Percentiles rank a stretch among this genome's conserved stretches.
Evolutionary conservation across 768 basidiomycete species (phyloP).

Genomic region (Pulveroboletus sp.): DNA sequence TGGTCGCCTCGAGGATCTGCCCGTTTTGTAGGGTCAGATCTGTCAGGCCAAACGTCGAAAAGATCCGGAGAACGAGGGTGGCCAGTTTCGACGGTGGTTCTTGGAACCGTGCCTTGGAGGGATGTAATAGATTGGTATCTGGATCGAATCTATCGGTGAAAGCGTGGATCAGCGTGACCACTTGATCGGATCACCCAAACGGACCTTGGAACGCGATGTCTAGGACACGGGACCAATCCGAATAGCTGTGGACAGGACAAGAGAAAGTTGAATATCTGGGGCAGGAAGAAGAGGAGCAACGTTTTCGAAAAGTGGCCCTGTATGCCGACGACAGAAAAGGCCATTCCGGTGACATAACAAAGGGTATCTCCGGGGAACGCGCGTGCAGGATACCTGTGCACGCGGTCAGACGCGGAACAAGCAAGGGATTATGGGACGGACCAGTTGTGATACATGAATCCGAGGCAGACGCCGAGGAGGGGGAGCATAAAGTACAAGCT

Average conservation of each 20-base stretch:
- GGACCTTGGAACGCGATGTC: slow-evolving; percentile 89
- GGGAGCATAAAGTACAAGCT: slow-evolving; percentile 98
- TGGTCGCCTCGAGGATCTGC: slow-evolving; percentile 67
- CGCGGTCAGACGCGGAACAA: not conserved
- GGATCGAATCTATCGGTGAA: slow-evolving; percentile 57
- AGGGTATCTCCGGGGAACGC: slow-evolving; percentile 96
- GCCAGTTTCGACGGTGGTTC: slow-evolving; percentile 55
- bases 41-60: slow-evolving; percentile 64
- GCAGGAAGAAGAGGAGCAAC: slow-evolving; percentile 91
- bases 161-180: not conserved
- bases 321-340: slow-evolving; percentile 96
- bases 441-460: slow-evolving; percentile 97
- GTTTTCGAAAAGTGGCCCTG: slow-evolving; percentile 98
- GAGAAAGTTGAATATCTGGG: slow-evolving; percentile 97
- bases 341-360: slow-evolving; percentile 98
- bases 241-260: slow-evolving; percentile 94
- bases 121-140: slow-evolving; percentile 71
- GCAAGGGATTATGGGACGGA: slow-evolving; percentile 34
- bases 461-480: slow-evolving; percentile 82
- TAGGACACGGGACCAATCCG: slow-evolving; percentile 87
- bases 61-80: slow-evolving; percentile 49
- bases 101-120: slow-evolving; percentile 64
- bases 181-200: slow-evolving; percentile 18
- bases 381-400: slow-evolving; percentile 88
- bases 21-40: slow-evolving; percentile 56